Conservation (phyloP, 148 eudicot species). For the Spergularia marina region DNA sequence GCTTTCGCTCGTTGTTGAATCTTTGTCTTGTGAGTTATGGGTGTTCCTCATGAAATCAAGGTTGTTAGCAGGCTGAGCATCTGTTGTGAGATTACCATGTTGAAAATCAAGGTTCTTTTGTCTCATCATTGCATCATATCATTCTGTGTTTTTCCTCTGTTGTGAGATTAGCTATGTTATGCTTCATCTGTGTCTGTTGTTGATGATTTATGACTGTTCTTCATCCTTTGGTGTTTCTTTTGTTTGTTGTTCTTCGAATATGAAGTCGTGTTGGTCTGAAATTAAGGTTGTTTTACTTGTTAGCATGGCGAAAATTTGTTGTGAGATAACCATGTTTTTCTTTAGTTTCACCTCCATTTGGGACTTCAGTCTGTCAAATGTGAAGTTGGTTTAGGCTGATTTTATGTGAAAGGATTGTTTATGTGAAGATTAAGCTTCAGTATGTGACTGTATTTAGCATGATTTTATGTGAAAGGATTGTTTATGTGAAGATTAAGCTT, state of each 20-base stretch:
- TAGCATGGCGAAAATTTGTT: neutral
- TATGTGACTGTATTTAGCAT: too few relatives aligned
- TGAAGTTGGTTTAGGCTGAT: neutral
- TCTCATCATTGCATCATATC: too few relatives aligned
- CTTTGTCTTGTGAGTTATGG: too few relatives aligned
- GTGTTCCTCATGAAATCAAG: too few relatives aligned
- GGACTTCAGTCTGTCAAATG: neutral
- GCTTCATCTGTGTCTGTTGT: neutral
- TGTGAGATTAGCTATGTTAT: too few relatives aligned
- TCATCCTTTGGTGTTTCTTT: neutral
- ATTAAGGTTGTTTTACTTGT: too few relatives aligned
- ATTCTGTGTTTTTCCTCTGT: too few relatives aligned
- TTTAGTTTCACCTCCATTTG: neutral
- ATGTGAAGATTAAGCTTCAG: neutral
- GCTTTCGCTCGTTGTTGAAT: too few relatives aligned
- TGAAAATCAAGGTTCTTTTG: too few relatives aligned
- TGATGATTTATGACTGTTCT: neutral
- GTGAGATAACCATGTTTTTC: too few relatives aligned
- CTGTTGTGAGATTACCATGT: too few relatives aligned
- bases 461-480: neutral
- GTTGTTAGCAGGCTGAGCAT: neutral
- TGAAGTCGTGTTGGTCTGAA: neutral
- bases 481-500: neutral
- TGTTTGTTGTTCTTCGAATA: neutral
- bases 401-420: neutral